Evolutionary conservation across 1,284 basidiomycete genomes (phyloP).

Genomic region (Phellopilus nigrolimitatus): DNA sequence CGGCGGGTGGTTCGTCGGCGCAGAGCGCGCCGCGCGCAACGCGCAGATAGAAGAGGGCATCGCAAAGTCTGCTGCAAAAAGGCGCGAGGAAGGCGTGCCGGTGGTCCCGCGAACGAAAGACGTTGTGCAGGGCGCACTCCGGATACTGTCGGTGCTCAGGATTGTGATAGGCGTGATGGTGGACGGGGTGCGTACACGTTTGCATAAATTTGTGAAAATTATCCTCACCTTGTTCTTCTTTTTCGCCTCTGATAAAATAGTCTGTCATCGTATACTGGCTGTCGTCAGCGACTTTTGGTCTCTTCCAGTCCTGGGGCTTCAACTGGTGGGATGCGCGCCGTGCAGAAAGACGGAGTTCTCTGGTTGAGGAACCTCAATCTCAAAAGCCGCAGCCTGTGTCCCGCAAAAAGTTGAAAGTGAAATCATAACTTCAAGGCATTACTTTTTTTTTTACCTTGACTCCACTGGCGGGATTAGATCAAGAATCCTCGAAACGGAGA

Average conservation of each 20-base stretch:
- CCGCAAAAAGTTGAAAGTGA: slow-evolving; percentile 3
- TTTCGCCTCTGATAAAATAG: slow-evolving; percentile 35
- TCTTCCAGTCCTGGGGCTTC: slow-evolving; percentile 75
- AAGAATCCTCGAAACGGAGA: background rate
- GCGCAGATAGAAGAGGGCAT: slow-evolving; percentile 34
- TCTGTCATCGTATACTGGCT: slow-evolving; percentile 81
- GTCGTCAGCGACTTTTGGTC: slow-evolving; percentile 74
- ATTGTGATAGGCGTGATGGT: slow-evolving; percentile 74
- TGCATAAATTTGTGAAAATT: background rate
- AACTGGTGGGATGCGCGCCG: slow-evolving; percentile 56
- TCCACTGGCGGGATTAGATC: background rate
- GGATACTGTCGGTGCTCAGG: slow-evolving; percentile 61
- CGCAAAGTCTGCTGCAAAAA: slow-evolving; percentile 43
- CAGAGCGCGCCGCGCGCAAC: slow-evolving; percentile 37
- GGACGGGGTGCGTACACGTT: slow-evolving; percentile 62
- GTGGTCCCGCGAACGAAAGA: slow-evolving; percentile 42
- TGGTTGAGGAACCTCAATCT: background rate
- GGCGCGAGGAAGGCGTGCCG: slow-evolving; percentile 30
- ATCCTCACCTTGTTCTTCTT: slow-evolving; percentile 4
- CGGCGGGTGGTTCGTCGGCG: slow-evolving; percentile 61
- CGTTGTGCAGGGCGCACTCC: slow-evolving; percentile 56
- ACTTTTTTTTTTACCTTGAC: background rate
- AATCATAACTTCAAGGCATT: slow-evolving; percentile 4
- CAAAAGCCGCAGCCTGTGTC: slow-evolving; percentile 15
- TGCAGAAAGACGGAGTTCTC: slow-evolving; percentile 28